Percentiles rank a stretch among this genome's conserved stretches.
phyloP scores from a whole-genome alignment of 306 rosid species.

The Dryas alaskensis region DNA sequence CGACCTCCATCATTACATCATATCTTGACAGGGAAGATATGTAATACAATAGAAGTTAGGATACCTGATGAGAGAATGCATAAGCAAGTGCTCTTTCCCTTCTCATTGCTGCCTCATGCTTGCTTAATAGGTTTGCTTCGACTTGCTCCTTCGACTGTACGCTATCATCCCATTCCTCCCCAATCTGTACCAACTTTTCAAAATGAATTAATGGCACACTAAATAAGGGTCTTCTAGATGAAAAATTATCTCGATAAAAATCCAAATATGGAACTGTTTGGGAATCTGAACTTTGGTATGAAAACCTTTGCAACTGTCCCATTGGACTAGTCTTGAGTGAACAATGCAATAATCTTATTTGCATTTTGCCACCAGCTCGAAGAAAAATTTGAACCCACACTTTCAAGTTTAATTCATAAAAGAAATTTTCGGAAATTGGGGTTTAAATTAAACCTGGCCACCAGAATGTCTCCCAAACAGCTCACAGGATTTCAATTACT shows the following conservation, averaged over 20 bases:
- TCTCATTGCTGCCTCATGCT: conserved; percentile 87
- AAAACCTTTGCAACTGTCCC: not conserved
- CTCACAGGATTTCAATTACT: not conserved
- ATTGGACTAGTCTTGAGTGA: not conserved
- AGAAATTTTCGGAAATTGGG: not conserved
- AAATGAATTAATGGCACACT: conserved; percentile 20
- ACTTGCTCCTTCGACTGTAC: conserved; percentile 91
- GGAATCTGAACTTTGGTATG: not conserved
- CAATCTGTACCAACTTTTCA: conserved; percentile 55
- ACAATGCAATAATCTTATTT: conserved; percentile 7
- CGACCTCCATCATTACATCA: not conserved
- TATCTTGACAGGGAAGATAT: not conserved
- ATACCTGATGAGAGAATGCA: conserved; percentile 97
- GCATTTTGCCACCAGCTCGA: not conserved
- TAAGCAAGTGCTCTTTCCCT: conserved; percentile 97
- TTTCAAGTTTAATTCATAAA: not conserved
- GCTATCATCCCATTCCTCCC: conserved; percentile 99
- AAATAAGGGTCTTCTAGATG: conserved; percentile 7
- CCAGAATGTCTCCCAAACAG: not conserved
- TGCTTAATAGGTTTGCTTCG: conserved; percentile 77
- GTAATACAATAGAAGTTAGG: conserved; percentile 22
- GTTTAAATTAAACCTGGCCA: not conserved
- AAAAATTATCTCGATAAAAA: not conserved
- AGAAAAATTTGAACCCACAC: not conserved
- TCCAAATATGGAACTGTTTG: not conserved